These are phyloP conservation scores for Thermoascus crustaceus DNA, from an alignment of 2,329 filamentous ascomycete genomes.

Conservation along the genomic window DNA sequence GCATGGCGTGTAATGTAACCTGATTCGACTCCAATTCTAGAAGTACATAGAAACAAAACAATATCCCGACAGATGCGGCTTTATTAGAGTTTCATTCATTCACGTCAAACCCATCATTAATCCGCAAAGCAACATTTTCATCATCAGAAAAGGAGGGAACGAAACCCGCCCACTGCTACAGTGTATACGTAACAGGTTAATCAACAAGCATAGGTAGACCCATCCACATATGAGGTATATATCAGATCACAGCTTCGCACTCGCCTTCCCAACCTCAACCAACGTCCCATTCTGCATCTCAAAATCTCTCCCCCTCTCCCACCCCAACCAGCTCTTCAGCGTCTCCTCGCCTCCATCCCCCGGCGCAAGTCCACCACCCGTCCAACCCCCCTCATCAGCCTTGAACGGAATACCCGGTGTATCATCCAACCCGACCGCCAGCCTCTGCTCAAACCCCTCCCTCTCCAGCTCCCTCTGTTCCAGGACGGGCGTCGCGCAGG, in stretches of 20 bases:
- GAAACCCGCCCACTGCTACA: too few relatives aligned
- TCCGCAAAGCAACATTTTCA: too few relatives aligned
- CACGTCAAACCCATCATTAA: too few relatives aligned
- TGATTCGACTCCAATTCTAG: too few relatives aligned
- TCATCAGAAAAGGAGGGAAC: too few relatives aligned
- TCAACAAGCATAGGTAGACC: background rate
- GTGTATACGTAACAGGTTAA: too few relatives aligned
- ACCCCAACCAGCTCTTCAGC: slow-evolving; percentile 66
- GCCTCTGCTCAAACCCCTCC: slow-evolving; percentile 42
- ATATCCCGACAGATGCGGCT: too few relatives aligned
- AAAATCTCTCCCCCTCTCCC: slow-evolving; percentile 64
- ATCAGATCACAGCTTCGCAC: slow-evolving; percentile 17
- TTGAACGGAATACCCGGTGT: slow-evolving; percentile 58
- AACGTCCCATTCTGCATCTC: slow-evolving; percentile 56
- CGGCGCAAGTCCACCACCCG: slow-evolving; percentile 49
- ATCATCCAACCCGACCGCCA: slow-evolving; percentile 46
- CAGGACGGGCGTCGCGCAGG: slow-evolving; percentile 83
- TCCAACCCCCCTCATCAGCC: slow-evolving; percentile 62
- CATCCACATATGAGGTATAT: background rate
- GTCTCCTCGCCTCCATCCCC: slow-evolving; percentile 66
- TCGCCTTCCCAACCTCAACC: slow-evolving; percentile 39
- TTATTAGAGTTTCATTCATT: too few relatives aligned
- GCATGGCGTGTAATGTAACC: too few relatives aligned
- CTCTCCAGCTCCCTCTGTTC: slow-evolving; percentile 63
- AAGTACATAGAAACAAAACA: too few relatives aligned